Conservation (phyloP, 2,329 filamentous ascomycete genomes). For the Didymella pinodella region DNA sequence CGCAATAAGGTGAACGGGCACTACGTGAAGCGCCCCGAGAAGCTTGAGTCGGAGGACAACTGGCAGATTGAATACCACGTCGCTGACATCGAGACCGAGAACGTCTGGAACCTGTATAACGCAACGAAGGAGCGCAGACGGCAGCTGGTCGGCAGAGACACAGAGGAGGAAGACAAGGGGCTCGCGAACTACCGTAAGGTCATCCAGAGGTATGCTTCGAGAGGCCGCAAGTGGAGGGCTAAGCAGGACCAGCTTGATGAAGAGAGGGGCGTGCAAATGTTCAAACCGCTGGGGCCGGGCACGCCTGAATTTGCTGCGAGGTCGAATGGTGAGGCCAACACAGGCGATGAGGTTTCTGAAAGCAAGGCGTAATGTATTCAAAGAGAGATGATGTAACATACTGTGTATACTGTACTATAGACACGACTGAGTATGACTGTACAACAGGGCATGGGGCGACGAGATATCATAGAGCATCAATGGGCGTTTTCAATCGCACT, state of each 20-base stretch:
- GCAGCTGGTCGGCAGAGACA: slow-evolving; percentile 49
- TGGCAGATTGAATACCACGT: slow-evolving; percentile 86
- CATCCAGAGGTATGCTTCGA: slow-evolving; percentile 58
- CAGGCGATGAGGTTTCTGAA: background rate
- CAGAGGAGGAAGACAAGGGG: slow-evolving; percentile 51
- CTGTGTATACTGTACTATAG: slow-evolving; percentile 14
- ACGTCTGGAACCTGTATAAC: slow-evolving; percentile 33
- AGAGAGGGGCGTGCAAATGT: slow-evolving; percentile 51
- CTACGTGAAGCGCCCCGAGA: slow-evolving; percentile 67
- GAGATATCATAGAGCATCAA: slow-evolving; percentile 12
- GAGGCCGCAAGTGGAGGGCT: slow-evolving; percentile 67
- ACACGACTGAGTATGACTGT: slow-evolving; percentile 6
- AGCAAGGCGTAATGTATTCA: background rate
- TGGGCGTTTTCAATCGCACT: background rate
- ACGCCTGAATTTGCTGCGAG: slow-evolving; percentile 19
- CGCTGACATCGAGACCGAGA: slow-evolving; percentile 58
- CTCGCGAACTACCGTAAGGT: slow-evolving; percentile 55
- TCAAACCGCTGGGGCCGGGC: slow-evolving; percentile 43
- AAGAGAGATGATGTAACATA: slow-evolving; percentile 5
- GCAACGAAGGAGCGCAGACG: slow-evolving; percentile 64
- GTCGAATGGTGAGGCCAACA: background rate
- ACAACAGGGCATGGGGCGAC: background rate
- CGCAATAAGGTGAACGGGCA: slow-evolving; percentile 75
- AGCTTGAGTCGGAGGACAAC: slow-evolving; percentile 55
- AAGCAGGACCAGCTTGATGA: slow-evolving; percentile 62